phyloP scores from a whole-genome alignment of 208 protist genomes.

The Leishmania lainsoni region DNA sequence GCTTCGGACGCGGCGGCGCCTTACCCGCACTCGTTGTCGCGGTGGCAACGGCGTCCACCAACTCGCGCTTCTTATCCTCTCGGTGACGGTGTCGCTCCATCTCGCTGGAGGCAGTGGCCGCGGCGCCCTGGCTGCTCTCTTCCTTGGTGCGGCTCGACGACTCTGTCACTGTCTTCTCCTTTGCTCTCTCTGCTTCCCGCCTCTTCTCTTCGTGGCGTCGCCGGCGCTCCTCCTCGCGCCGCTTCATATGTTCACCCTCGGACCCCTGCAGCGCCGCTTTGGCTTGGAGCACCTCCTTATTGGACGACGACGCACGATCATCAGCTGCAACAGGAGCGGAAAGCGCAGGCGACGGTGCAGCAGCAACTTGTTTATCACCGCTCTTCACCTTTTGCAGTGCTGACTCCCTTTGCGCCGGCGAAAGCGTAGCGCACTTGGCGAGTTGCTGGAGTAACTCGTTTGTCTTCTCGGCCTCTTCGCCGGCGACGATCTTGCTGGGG shows the following conservation, averaged over 20 bases:
- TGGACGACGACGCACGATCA: neutral
- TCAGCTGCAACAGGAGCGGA: neutral
- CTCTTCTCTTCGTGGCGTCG: slow-evolving; percentile 59
- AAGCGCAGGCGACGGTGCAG: neutral
- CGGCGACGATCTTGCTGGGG: slow-evolving; percentile 86
- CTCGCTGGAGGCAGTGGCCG: slow-evolving; percentile 16
- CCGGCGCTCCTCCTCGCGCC: slow-evolving; percentile 61
- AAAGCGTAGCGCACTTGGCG: slow-evolving; percentile 67
- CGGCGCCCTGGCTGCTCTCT: slow-evolving; percentile 1
- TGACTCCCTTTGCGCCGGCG: slow-evolving; percentile 53
- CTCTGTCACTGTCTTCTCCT: slow-evolving; percentile 19
- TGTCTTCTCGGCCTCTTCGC: slow-evolving; percentile 85
- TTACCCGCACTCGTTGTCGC: slow-evolving; percentile 53
- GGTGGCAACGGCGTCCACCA: slow-evolving; percentile 1
- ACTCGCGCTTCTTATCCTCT: slow-evolving; percentile 40
- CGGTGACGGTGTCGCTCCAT: slow-evolving; percentile 32
- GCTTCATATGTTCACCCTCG: slow-evolving; percentile 65
- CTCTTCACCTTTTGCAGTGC: slow-evolving; percentile 72
- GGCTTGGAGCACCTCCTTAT: neutral
- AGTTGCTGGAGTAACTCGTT: slow-evolving; percentile 89
- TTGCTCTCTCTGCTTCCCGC: slow-evolving; percentile 35
- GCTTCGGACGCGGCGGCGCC: slow-evolving; percentile 75
- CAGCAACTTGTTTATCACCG: neutral
- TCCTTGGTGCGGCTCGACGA: neutral
- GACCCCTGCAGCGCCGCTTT: slow-evolving; percentile 22